These are phyloP conservation scores for Davidsoniella eucalypti DNA, from an alignment of 2,329 filamentous ascomycete genomes.

Conservation along the genomic window DNA sequence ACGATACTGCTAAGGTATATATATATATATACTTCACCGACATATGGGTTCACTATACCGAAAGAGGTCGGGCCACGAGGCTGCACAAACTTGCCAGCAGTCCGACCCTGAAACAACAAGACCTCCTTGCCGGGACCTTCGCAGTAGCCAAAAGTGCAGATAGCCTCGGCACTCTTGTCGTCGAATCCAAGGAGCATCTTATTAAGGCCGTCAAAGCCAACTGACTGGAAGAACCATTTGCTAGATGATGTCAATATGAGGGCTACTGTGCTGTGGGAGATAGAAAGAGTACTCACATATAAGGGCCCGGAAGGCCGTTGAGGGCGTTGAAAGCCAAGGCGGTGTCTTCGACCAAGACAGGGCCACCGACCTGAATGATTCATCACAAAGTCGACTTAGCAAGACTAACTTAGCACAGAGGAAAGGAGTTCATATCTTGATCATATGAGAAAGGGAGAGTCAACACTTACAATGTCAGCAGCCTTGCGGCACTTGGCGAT, in stretches of 20 bases:
- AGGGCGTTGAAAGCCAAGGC: slow-evolving; percentile 85
- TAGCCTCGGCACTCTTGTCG: slow-evolving; percentile 81
- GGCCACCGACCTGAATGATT: slow-evolving; percentile 50
- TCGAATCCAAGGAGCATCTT: slow-evolving; percentile 77
- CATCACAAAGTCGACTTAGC: background rate
- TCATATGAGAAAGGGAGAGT: background rate
- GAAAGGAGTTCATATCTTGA: too few species aligned
- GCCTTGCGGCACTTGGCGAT: slow-evolving; percentile 72
- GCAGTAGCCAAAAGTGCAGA: slow-evolving; percentile 91
- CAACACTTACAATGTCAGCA: slow-evolving; percentile 48
- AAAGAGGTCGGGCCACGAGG: slow-evolving; percentile 67
- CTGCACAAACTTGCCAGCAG: slow-evolving; percentile 68
- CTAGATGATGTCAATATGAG: slow-evolving; percentile 27
- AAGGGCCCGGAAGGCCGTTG: slow-evolving; percentile 81
- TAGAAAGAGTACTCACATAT: slow-evolving; percentile 50
- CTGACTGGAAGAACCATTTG: slow-evolving; percentile 79
- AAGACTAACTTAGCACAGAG: background rate
- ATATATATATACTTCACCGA: background rate
- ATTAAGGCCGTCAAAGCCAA: slow-evolving; percentile 76
- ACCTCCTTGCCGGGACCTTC: slow-evolving; percentile 70
- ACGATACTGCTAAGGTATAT: background rate
- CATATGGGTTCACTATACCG: slow-evolving; percentile 37
- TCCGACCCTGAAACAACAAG: slow-evolving; percentile 81
- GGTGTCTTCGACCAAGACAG: slow-evolving; percentile 91
- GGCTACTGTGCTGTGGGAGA: background rate